Base-by-base conservation (phyloP, 768 basidiomycete genomes). In the Termitomyces titanicus region DNA sequence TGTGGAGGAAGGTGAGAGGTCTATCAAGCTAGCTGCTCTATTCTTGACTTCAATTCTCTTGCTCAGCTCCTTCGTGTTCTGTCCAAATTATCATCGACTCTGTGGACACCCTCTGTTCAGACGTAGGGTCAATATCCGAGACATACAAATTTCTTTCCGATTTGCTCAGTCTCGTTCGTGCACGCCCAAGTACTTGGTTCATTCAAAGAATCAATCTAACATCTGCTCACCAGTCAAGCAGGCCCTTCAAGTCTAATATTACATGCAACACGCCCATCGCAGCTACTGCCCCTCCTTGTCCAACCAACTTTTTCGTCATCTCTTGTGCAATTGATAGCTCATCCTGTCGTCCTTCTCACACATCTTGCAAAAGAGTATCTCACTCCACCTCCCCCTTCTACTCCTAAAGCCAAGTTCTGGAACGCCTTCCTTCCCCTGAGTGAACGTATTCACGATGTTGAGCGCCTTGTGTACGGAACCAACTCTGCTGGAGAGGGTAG, bases 361-460 rank as follows among this genome's bases (percentile, higher is more conserved):
- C 82, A 92, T 63, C 71, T 98, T 47, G 79, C 89, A 2, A 77
- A 74, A 25, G 82, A 84, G 8, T 94, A 91, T 66, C 76, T 91
- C 44, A 81, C 83, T 2, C 81, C 79, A 0, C 91, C 92, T 0
- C 88, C 89, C 1, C 82, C 88, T 8, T 70, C 75, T 38, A 80
- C 83, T 9, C 62, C 80, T 0, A 72, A 77, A n/a, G 73, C 79
- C 34, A 90, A 90, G 63, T 95, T 94, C 71, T 94, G 89, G 90
- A 74, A 75, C 35, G 76, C 92, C 11, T 90, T 95, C 63, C 68
- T 84, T 8, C 87, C 89, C 0, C 66, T 90, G 54, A 81, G 85
- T 52, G 85, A 83, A 66, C 79, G 87, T 24, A 66, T 61, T 3
- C 69, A 79, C 53, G 85, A 93, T 60, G 77, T 78, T 39, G 81